Base-by-base conservation (phyloP, 768 basidiomycete genomes). In the Leccinum incarnatum region DNA sequence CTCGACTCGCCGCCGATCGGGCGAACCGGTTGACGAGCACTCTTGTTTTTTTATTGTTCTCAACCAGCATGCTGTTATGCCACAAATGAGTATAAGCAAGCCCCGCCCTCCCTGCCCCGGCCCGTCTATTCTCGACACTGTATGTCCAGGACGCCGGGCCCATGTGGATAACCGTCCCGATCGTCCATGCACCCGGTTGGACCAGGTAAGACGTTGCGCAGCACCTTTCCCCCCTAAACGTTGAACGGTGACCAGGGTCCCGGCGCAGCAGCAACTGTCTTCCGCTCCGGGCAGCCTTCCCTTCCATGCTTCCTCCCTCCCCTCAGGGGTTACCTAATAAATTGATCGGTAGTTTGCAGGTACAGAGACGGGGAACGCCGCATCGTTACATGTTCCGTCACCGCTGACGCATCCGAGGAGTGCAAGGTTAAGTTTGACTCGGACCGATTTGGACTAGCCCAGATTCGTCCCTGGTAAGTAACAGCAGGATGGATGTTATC, bases 351-450 rank as follows among this genome's bases (percentile, higher is more conserved):
- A 51, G 23, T 45, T 37, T 53, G 27, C 50, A 52, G 47, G 29
- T 42, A 37, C 49, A 51, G 29, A 45, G 36, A 54, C 21, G 32
- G 48, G 45, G 50, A 46, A 56, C 48, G 47, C 42, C 34, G 40
- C 42, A 50, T 23, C 48, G 51, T 45, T 51, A 55, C 53, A 29
- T 15, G 12, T 29, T 25, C 2, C 25, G 37, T 23, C 56, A 36
- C 42, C 50, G 23, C 34, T 52, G 55, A 56, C 47, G 12, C 40
- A 36, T 45, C 42, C 42, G 19, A 45, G n/a, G 19, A 6, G 42
- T 21, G 40, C 65, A 67, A 67, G 19, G 67, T 67, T 69, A 67
- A 55, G 67, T 67, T 67, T 69, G 19, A 45, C n/a, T 45, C 1
- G 10, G 62, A 51, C 23, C 32, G 36, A 50, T 54, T 29, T 17